phyloP scores from a whole-genome alignment of 2,329 filamentous ascomycete species.

The Botrytis byssoidea region DNA sequence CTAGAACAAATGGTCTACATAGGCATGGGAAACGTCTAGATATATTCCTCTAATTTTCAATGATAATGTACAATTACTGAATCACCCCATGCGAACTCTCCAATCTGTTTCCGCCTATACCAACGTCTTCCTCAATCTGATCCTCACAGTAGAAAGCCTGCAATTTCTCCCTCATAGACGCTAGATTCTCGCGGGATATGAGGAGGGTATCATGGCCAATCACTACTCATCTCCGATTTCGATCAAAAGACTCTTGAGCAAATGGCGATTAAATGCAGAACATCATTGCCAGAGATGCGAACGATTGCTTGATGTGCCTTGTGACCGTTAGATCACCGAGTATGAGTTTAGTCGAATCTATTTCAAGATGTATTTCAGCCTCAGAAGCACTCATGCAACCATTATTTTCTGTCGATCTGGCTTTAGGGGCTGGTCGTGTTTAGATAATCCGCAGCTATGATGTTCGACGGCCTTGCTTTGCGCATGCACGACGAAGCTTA shows the following conservation, averaged over 20 bases:
- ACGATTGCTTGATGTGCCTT: not conserved
- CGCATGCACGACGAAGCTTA: not conserved
- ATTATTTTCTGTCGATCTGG: not conserved
- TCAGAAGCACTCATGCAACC: not conserved
- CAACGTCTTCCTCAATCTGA: not conserved
- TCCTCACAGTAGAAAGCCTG: not conserved
- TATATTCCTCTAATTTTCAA: slow-evolving; percentile 18
- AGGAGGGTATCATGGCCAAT: not conserved
- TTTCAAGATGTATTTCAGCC: not conserved
- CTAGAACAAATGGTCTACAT: not conserved
- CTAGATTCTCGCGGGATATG: not conserved
- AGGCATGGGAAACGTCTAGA: slow-evolving; percentile 13
- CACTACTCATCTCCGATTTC: not conserved
- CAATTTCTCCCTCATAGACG: not conserved
- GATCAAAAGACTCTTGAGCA: not conserved
- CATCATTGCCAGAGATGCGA: not conserved
- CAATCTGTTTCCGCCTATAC: not conserved
- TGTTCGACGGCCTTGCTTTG: slow-evolving; percentile 2
- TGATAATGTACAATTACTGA: slow-evolving; percentile 22
- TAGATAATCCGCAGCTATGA: not conserved
- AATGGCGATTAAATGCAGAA: not conserved
- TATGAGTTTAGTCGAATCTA: not conserved
- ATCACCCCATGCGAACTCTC: not conserved
- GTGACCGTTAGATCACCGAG: not conserved
- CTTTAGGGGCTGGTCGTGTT: not conserved